Evolutionary conservation across 352 stramenopile species (phyloP), one percentile per base, ranked within the genome.

Genomic region (Pythium insidiosum): DNA sequence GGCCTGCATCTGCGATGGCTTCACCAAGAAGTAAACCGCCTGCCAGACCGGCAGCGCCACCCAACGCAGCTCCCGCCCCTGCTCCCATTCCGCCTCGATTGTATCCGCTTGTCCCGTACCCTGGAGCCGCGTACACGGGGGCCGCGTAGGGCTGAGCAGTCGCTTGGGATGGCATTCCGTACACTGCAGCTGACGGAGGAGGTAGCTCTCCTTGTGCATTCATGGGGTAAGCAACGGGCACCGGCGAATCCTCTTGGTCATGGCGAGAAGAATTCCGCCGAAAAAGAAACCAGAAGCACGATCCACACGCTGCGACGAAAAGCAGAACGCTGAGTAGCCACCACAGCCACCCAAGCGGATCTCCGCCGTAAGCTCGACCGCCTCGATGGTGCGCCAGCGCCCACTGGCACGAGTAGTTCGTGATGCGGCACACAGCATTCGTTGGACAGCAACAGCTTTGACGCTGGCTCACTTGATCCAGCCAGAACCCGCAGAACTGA

Each of bases 401-500:
- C 29, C 1, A n/a, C n/a, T n/a, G n/a, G 43, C 70, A 78, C 7
- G 58, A 59, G 36, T 80, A 83, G 24, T 65, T 83, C 20, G 63
- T 60, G 19, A 74, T 51, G 16, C 59, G 68, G 50, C 70, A 83
- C 6, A 69, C 43, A 12, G 65, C 52, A 22, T 61, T 35, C 25
- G 42, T 47, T 0, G 70, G 67, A 23, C 70, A 83, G 50, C 70
- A 83, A 23, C 70, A 83, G 15, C 52, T 57, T 21, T 66, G 62
- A 20, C 59, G 51, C 6, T 69, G 50, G 44, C 44, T 68, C 29
- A 39, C 39, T n/a, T 47, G 64, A 50, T 83, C 70, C 7, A 83
- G 38, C 70, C 70, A 83, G 34, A 73, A 58, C 25, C 68, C 68
- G 43, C 70, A 83, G 31, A 69, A 83, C 44, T 76, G 61, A 2